Evolutionary conservation across 495 filamentous ascomycete genomes (phyloP).

Genomic region (Annulohypoxylon nitens): DNA sequence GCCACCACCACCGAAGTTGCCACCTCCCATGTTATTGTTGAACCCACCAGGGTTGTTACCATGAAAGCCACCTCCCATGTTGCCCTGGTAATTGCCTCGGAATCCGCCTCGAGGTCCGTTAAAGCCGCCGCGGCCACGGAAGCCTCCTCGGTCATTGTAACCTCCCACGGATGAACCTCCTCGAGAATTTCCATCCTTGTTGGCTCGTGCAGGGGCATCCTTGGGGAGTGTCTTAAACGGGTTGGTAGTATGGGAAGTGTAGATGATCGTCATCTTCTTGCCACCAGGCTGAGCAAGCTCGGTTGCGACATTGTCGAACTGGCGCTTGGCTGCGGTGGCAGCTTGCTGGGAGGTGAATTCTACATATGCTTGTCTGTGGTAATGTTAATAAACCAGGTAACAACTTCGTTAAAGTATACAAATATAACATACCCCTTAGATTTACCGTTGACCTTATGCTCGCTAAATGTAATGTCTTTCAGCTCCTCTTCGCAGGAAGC

Average conservation of each 20-base stretch:
- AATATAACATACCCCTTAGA: constrained; percentile 83
- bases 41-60: constrained; percentile 44
- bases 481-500: constrained; percentile 84
- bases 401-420: background rate
- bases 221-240: constrained; percentile 94
- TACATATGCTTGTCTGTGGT: constrained; percentile 85
- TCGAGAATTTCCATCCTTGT: constrained; percentile 70
- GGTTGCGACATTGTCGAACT: constrained; percentile 74
- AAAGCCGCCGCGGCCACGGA: constrained; percentile 53
- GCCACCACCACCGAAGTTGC: constrained; percentile 57
- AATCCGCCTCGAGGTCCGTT: constrained; percentile 44
- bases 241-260: constrained; percentile 81
- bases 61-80: constrained; percentile 45
- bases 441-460: constrained; percentile 99
- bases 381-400: constrained; percentile 34
- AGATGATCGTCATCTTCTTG: constrained; percentile 80
- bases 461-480: constrained; percentile 93
- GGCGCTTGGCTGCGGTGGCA: constrained; percentile 85
- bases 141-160: constrained; percentile 59
- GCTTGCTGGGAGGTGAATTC: constrained; percentile 88
- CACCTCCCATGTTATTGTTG: constrained; percentile 50
- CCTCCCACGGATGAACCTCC: constrained; percentile 59
- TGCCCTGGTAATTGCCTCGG: constrained; percentile 20
- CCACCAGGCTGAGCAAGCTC: constrained; percentile 58
- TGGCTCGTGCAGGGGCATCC: constrained; percentile 82